Evolutionary conservation across 768 basidiomycete species (phyloP).

Genomic region (Cyathus striatus): DNA sequence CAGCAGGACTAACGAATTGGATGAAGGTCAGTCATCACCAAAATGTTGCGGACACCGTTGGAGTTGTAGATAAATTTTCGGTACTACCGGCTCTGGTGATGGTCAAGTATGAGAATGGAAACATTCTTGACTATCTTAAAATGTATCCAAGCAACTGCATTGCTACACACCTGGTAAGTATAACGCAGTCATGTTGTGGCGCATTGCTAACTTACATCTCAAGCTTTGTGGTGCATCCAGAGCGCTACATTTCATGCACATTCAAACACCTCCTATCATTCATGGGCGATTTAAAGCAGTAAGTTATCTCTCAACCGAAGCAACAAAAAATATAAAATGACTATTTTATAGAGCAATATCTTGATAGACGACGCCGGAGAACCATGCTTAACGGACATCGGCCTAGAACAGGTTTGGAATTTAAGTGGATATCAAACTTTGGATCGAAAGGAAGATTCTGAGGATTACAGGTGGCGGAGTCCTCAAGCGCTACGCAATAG

Average conservation of each 20-base stretch:
- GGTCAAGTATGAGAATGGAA: constrained; percentile 5
- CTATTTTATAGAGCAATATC: constrained; percentile 15
- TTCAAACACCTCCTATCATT: constrained; percentile 14
- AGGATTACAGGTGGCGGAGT: constrained; percentile 20
- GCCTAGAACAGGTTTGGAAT: constrained; percentile 10
- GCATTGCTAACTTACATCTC: too few species aligned
- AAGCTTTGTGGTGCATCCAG: constrained; percentile 14
- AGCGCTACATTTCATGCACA: constrained; percentile 19
- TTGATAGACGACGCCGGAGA: constrained; percentile 12
- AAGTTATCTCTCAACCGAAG: constrained; percentile 3
- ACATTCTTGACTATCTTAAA: constrained; percentile 8
- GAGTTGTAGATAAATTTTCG: constrained; percentile 5
- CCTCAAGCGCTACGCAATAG: not conserved
- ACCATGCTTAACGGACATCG: constrained; percentile 17
- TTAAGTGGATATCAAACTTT: constrained; percentile 1
- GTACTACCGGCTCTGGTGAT: constrained; percentile 5
- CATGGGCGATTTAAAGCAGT: constrained; percentile 22
- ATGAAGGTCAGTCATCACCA: constrained; percentile 8
- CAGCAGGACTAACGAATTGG: constrained; percentile 11
- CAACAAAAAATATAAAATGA: not conserved
- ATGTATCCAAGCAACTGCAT: constrained; percentile 3
- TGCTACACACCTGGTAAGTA: constrained; percentile 4
- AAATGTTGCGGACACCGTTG: constrained; percentile 11
- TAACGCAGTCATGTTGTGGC: too few species aligned
- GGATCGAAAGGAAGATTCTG: not conserved